These are phyloP conservation scores for Dissophora globulifera DNA, from an alignment of 192 early-diverging fungal genomes.

Conservation along the genomic window DNA sequence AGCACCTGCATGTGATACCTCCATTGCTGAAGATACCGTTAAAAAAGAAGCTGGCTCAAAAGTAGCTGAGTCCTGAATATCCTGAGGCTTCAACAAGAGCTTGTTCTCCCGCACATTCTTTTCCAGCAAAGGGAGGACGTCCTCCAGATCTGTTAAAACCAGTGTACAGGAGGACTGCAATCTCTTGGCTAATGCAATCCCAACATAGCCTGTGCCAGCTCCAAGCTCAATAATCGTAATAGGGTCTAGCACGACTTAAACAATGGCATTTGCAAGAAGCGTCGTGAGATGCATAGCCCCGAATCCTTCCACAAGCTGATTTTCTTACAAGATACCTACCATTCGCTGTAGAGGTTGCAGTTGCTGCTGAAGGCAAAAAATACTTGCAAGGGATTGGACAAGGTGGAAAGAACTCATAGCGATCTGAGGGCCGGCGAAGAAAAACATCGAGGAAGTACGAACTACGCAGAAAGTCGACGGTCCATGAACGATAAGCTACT, in stretches of 20 bases:
- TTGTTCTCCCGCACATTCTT: conserved; percentile 48
- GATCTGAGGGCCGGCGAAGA: conserved; percentile 41
- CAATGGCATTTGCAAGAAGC: too few relatives aligned
- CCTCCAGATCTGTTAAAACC: conserved; percentile 60
- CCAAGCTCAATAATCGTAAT: conserved; percentile 62
- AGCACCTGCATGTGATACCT: conserved; percentile 8
- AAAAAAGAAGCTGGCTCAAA: too few relatives aligned
- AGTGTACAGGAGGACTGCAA: conserved; percentile 41
- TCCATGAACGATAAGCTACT: not conserved
- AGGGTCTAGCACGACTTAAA: conserved; percentile 1
- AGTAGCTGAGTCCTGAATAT: not conserved
- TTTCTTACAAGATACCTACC: too few relatives aligned
- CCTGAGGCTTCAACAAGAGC: not conserved
- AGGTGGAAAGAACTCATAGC: conserved; percentile 25
- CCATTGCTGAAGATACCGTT: conserved; percentile 1
- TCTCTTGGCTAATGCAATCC: conserved; percentile 55
- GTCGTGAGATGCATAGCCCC: too few relatives aligned
- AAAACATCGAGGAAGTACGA: conserved; percentile 58
- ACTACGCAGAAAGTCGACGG: conserved; percentile 17
- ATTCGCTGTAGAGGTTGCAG: not conserved
- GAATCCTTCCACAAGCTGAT: too few relatives aligned
- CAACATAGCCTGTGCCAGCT: conserved; percentile 63
- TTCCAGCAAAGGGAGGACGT: conserved; percentile 57
- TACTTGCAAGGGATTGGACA: conserved; percentile 57
- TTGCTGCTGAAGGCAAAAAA: conserved; percentile 22